Evolutionary conservation across 1,284 basidiomycete genomes (phyloP), one percentile per base, ranked within the genome.

Genomic region (Cystodermella granulosa): DNA sequence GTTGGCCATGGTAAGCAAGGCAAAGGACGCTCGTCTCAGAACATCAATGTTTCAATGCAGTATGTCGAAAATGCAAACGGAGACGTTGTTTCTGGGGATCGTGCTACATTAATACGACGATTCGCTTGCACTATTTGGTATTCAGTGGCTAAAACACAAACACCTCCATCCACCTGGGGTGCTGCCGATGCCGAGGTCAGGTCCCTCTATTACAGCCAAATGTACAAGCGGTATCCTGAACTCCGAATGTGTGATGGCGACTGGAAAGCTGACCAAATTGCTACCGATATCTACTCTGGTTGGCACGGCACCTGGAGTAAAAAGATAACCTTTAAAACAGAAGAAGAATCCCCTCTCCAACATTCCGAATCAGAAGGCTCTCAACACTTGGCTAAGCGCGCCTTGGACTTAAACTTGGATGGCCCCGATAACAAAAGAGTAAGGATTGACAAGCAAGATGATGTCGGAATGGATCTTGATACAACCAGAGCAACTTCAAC

Each of bases 201-300:
- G n/a, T 31, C 28, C n/a, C 28, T 31, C n/a, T 31, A 31, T n/a
- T n/a, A 11, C 11, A 31, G 28, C 28, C 28, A 40, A 39, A 45
- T 45, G 43, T 39, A 38, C 16, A 24, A 45, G 36, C 43, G 20
- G 4, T 39, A 21, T 22, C 34, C n/a, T n/a, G 43, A 45, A 24
- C 43, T 45, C 24, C 35, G 21, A 24, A 23, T 18, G 21, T 45
- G 43, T 16, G 43, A 45, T 4, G 20, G 17, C 35, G 26, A 45
- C 24, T 45, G 43, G 43, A 45, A 45, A 36, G 35, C 34, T 5
- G 36, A 45, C n/a, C 34, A 39, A 15, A 20, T 45, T 39, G 43
- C 43, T 20, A 38, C 35, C 20, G 23, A 39, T 21, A 26, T 23
- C 22, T 45, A 45, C 35, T 24, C 43, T 24, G 35, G 43, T 13